Evolutionary conservation across 345 rosid genomes (phyloP), one percentile per base, ranked within the genome.

Genomic region (Populus euphratica): DNA sequence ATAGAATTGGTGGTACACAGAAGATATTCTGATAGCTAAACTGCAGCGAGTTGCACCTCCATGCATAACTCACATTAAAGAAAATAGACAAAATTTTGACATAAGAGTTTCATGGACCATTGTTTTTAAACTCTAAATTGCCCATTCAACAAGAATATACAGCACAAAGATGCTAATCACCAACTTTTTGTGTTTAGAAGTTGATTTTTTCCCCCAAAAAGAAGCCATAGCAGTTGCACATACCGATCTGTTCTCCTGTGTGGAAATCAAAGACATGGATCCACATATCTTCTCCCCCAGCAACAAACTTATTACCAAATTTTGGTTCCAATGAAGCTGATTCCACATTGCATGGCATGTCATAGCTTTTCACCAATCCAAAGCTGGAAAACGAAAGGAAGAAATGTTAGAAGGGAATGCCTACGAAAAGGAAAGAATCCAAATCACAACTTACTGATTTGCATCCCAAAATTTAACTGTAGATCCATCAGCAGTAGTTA

Each of bases 381-480:
- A 92, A 95, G 83, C 99, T 95, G 73, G 82, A 38, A 63, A 79
- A 39, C 12, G 44, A 76, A 54, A 25, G 81, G 35, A 56, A 41
- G 77, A 49, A 73, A 23, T 17, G 20, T 78, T 72, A 73, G 74
- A 35, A 49, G 61, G n/a, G 25, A 43, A 56, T 16, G 70, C 47
- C 67, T 2, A 56, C 50, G 62, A 56, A 20, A 49, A 36, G 21
- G 6, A 65, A 71, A 56, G 41, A 68, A 77, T 38, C 73, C 64
- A 50, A 47, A 69, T 35, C 66, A 33, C 36, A 78, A 87, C 98
- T 85, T 87, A 95, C 99, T 92, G 96, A 82, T 90, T 95, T 67
- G 99, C 93, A 85, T 95, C 98, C 98, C 99, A 95, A 78, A 95
- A 95, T 83, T 95, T 93, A 79, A 95, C 94, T 31, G 91, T 91